Percentiles rank a stretch among this genome's conserved stretches.
Evolutionary conservation across 108 stramenopile species (phyloP).

Genomic region (Halocafeteria seosinensis): DNA sequence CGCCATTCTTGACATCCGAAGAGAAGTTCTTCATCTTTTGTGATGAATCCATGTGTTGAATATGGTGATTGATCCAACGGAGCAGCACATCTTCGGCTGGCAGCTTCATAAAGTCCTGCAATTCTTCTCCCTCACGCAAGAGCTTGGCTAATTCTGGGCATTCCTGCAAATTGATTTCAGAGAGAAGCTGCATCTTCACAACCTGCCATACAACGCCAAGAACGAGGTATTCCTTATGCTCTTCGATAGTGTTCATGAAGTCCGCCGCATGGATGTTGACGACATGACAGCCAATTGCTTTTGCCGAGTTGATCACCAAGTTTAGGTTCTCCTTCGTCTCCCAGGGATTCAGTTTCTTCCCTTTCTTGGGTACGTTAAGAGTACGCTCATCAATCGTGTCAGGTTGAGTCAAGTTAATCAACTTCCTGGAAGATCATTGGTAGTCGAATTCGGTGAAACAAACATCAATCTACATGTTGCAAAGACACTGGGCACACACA

Average conservation of each 20-base stretch:
- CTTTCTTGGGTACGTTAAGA: constrained; percentile 9
- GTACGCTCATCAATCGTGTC: constrained; percentile 33
- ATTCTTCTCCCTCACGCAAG: constrained; percentile 32
- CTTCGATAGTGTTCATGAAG: constrained; percentile 14
- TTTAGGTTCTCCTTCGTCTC: constrained; percentile 29
- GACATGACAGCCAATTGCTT: constrained; percentile 35
- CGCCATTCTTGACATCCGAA: constrained; percentile 24
- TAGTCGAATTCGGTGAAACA: no score
- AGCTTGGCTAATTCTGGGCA: constrained; percentile 36
- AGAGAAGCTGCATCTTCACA: constrained; percentile 36
- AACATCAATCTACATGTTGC: no score
- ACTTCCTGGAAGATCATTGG: no score
- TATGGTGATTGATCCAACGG: constrained; percentile 46
- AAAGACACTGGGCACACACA: no score
- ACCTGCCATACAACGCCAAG: constrained; percentile 43
- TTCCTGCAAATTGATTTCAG: constrained; percentile 26
- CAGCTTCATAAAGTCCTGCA: constrained; percentile 25
- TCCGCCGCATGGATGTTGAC: constrained; percentile 37
- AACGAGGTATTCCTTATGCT: constrained; percentile 29
- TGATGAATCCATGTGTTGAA: constrained; percentile 5
- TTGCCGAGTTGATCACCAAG: constrained; percentile 40
- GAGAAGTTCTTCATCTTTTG: constrained; percentile 21
- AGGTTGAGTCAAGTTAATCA: constrained; percentile 30
- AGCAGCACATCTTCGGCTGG: constrained; percentile 34
- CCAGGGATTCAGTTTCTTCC: not conserved